phyloP scores from a whole-genome alignment of 1,284 basidiomycete genomes.

The Taiwanofungus camphoratus region DNA sequence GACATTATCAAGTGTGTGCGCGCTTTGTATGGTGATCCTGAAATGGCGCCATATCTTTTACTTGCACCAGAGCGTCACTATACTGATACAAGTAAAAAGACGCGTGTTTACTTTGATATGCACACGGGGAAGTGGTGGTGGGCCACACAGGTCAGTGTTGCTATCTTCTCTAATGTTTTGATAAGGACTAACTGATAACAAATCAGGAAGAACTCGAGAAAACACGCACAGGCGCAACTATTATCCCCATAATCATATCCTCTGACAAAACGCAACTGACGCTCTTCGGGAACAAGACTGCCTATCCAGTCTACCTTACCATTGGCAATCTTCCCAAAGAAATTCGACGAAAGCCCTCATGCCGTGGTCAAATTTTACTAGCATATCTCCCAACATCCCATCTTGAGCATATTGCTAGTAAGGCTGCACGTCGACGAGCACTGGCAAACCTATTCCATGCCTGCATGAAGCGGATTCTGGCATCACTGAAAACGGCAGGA shows the following conservation, averaged over 20 bases:
- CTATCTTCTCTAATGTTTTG: not conserved
- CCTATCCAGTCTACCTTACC: conserved; percentile 38
- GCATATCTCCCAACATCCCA: conserved; percentile 31
- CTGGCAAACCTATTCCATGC: conserved; percentile 19
- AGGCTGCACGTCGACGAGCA: conserved; percentile 7
- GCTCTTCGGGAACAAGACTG: conserved; percentile 31
- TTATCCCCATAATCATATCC: conserved; percentile 36
- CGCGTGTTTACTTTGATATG: conserved; percentile 22
- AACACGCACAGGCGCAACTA: conserved; percentile 30
- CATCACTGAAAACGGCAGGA: conserved; percentile 12
- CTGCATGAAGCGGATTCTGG: conserved; percentile 16
- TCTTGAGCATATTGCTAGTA: conserved; percentile 22
- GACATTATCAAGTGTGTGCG: conserved; percentile 25
- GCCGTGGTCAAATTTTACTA: conserved; percentile 29
- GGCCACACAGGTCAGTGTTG: conserved; percentile 30
- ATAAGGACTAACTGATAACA: not conserved
- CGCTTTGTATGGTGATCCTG: conserved; percentile 13
- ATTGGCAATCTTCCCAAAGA: conserved; percentile 41
- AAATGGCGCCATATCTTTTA: conserved; percentile 13
- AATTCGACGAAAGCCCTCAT: conserved; percentile 30
- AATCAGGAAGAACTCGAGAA: conserved; percentile 25
- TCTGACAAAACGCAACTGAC: conserved; percentile 35
- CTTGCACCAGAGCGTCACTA: conserved; percentile 30
- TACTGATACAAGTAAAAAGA: conserved; percentile 16
- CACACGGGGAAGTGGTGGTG: conserved; percentile 34